Evolutionary conservation across 108 stramenopile species (phyloP).

Genomic region (Fragilaria crotonensis): DNA sequence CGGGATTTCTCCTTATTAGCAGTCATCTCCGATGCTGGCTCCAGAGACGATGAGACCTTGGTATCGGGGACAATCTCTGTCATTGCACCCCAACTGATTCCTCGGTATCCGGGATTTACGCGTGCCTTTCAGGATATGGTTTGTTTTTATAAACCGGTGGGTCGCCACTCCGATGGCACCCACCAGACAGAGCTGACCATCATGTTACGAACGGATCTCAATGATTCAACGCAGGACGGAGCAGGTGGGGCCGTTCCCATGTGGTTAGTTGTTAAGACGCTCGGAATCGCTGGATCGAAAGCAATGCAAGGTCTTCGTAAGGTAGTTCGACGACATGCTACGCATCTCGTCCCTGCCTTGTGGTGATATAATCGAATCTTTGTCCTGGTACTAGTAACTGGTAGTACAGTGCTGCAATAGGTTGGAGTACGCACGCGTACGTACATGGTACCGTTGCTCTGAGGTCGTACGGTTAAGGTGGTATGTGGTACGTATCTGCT

Average conservation of each 20-base stretch:
- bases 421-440: too few relatives aligned
- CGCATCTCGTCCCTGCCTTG: too few relatives aligned
- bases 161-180: neutral
- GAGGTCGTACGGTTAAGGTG: too few relatives aligned
- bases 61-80: neutral
- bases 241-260: neutral
- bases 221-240: slow-evolving; percentile 21
- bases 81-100: neutral
- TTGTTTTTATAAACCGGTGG: neutral
- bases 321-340: too few relatives aligned
- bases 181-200: neutral
- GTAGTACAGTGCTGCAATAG: too few relatives aligned
- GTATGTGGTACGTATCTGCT: too few relatives aligned
- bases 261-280: neutral
- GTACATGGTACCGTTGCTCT: too few relatives aligned
- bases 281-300: neutral
- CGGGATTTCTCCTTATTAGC: neutral
- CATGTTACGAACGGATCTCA: slow-evolving; percentile 29
- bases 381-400: too few relatives aligned
- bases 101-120: neutral
- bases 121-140: neutral
- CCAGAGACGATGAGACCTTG: neutral
- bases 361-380: too few relatives aligned
- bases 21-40: neutral
- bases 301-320: neutral